Evolutionary conservation across 306 rosid species (phyloP), one percentile per base, ranked within the genome.

Genomic region (Prunus dulcis): DNA sequence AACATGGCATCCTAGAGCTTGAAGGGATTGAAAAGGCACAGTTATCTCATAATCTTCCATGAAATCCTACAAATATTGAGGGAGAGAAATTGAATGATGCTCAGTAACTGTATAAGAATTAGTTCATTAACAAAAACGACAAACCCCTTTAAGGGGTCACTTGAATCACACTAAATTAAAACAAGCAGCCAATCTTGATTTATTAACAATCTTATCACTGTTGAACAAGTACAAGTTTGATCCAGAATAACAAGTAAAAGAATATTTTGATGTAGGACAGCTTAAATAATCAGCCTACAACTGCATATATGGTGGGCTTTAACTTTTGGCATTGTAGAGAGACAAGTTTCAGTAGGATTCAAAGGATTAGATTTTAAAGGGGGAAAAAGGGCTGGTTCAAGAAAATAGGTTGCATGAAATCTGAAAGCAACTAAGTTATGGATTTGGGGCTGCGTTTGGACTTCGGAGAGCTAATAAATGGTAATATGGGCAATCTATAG

Each of bases 21-120:
- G 85, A 78, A 95, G 91, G 50, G 97, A 76, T 83, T 92, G 97
- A 76, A 95, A 90, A 57, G 98, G 97, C 65, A 92, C 93, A 43
- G 75, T 52, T 27, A 87, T 90, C 82, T 95, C 97, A 23, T 95
- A 92, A 80, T 92, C 97, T 73, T 95, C 97, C 96, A 95, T 89
- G 89, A 58, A 95, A 82, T 92, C 92, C 98, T 92, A 86, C 76
- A 64, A 70, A 61, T 62, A 71, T 17, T 18, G 22, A 70, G 14
- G 34, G 28, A 49, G 20, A 13, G 43, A 28, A 64, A 69, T 34
- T 15, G 45, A 56, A 57, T 45, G 15, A 68, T 14, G 67, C 4
- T 58, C 10, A 75, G 76, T 10, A 63, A 75, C 63, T 25, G 30
- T 4, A 56, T 25, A 20, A 20, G 52, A 12, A 34, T 19, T 69